Percentiles rank a stretch among this genome's conserved stretches.
These are phyloP conservation scores for Chalciporus sphaerocephalus DNA, from an alignment of 768 basidiomycete species.

Conservation along the genomic window DNA sequence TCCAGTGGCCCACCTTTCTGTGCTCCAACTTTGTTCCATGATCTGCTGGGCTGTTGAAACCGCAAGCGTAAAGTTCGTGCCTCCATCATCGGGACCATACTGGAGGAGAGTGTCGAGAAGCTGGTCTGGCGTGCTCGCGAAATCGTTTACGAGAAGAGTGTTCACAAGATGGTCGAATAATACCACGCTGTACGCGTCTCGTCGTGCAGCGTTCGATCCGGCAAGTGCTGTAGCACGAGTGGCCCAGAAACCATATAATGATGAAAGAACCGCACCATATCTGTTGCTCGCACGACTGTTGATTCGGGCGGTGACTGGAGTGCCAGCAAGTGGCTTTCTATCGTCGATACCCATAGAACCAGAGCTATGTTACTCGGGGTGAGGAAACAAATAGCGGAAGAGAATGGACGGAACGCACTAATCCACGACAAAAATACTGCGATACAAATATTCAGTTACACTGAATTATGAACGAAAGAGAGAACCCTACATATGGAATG, in stretches of 20 bases:
- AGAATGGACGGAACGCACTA: constrained; percentile 25
- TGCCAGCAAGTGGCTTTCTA: constrained; percentile 40
- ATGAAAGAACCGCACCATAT: constrained; percentile 56
- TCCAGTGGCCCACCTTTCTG: constrained; percentile 41
- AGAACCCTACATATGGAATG: constrained; percentile 51
- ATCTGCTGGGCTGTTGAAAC: constrained; percentile 31
- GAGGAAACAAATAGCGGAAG: background rate
- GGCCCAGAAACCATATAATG: constrained; percentile 53
- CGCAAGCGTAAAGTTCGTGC: constrained; percentile 45
- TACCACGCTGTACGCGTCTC: constrained; percentile 55
- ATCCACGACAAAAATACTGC: constrained; percentile 54
- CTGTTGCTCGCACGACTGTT: constrained; percentile 39
- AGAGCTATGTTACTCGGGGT: constrained; percentile 35
- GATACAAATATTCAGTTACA: background rate
- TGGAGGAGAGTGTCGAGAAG: constrained; percentile 38
- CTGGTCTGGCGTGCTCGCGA: constrained; percentile 40
- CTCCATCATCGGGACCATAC: constrained; percentile 27
- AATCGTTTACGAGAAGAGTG: constrained; percentile 41
- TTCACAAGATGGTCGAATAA: constrained; percentile 35
- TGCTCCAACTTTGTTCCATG: constrained; percentile 48
- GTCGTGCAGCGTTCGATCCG: constrained; percentile 28
- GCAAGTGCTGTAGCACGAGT: constrained; percentile 41
- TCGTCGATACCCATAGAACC: constrained; percentile 45
- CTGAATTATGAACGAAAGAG: background rate
- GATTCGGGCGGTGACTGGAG: constrained; percentile 40